phyloP scores from a whole-genome alignment of 2,329 filamentous ascomycete genomes.

The Pseudogymnoascus sp. region DNA sequence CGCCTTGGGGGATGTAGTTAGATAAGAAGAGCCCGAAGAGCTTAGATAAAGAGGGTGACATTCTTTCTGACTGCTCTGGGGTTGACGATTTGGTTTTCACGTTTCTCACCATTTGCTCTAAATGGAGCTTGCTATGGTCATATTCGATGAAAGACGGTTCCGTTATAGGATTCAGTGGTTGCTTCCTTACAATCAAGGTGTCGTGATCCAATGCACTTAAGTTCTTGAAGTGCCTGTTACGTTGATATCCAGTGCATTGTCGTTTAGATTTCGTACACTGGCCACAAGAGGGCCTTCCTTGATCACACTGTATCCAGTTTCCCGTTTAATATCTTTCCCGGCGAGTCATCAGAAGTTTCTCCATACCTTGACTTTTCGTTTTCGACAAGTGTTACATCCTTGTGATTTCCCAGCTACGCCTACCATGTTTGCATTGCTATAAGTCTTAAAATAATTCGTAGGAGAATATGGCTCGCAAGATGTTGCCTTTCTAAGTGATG shows the following conservation, averaged over 20 bases:
- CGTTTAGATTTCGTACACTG: conserved; percentile 14
- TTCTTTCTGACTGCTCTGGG: not conserved
- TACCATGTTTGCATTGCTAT: conserved; percentile 10
- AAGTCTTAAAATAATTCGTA: conserved; percentile 12
- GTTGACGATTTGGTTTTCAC: conserved; percentile 11
- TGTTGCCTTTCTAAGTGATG: conserved; percentile 13
- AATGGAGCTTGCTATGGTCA: conserved; percentile 12
- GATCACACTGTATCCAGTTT: conserved; percentile 11
- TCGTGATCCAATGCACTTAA: conserved; percentile 14
- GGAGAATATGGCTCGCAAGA: conserved; percentile 13
- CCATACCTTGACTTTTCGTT: conserved; percentile 13
- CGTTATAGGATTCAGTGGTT: conserved; percentile 13
- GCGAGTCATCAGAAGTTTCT: conserved; percentile 12
- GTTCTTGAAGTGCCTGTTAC: conserved; percentile 15
- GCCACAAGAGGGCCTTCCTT: conserved; percentile 13
- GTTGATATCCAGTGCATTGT: conserved; percentile 14
- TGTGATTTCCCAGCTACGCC: conserved; percentile 14
- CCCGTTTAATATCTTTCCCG: conserved; percentile 11
- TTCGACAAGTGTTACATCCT: conserved; percentile 13
- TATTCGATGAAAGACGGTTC: conserved; percentile 13
- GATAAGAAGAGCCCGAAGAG: conserved; percentile 12
- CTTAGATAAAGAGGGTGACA: conserved; percentile 11
- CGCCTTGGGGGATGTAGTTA: conserved; percentile 12
- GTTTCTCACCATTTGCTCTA: conserved; percentile 11
- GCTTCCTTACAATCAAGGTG: conserved; percentile 11